Percentiles rank a stretch among this genome's conserved stretches.
Evolutionary conservation across 495 filamentous ascomycete species (phyloP).

Genomic region (Amniculicola lignicola): DNA sequence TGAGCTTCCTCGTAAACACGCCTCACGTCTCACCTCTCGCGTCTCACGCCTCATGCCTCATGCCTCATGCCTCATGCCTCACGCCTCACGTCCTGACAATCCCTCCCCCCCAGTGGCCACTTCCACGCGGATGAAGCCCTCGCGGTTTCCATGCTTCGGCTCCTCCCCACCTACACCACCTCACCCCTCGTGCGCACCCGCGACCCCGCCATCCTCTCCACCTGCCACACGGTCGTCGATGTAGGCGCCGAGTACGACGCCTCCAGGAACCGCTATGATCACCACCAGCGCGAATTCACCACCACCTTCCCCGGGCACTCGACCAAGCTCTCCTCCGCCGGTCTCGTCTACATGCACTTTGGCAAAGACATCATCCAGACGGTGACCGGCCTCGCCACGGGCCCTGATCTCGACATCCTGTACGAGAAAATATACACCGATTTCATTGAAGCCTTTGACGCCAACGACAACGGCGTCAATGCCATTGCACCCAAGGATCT

Average conservation of each 20-base stretch:
- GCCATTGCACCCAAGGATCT: slow-evolving; percentile 67
- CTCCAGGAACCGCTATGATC: slow-evolving; percentile 75
- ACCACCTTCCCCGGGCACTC: slow-evolving; percentile 70
- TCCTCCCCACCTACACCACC: slow-evolving; percentile 73
- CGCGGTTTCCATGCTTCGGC: slow-evolving; percentile 92
- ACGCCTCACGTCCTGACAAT: too few relatives aligned
- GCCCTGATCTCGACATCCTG: slow-evolving; percentile 65
- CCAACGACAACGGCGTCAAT: slow-evolving; percentile 92
- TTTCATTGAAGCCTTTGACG: slow-evolving; percentile 94
- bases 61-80: too few relatives aligned
- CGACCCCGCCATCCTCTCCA: slow-evolving; percentile 70
- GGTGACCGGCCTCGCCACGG: slow-evolving; percentile 60
- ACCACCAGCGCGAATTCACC: slow-evolving; percentile 89
- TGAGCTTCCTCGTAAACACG: too few relatives aligned
- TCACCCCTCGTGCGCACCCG: slow-evolving; percentile 81
- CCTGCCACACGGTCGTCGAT: slow-evolving; percentile 93
- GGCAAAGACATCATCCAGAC: slow-evolving; percentile 75
- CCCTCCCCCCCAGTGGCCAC: slow-evolving; percentile 82
- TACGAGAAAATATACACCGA: slow-evolving; percentile 87
- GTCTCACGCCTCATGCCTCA: too few relatives aligned
- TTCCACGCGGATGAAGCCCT: slow-evolving; percentile 99
- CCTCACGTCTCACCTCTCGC: too few relatives aligned
- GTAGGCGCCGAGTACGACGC: slow-evolving; percentile 89
- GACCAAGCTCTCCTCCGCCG: slow-evolving; percentile 90
- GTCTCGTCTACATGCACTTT: slow-evolving; percentile 94